Evolutionary conservation across 345 rosid genomes (phyloP), one percentile per base, ranked within the genome.

Genomic region (rapeseed (Brassica napus)): DNA sequence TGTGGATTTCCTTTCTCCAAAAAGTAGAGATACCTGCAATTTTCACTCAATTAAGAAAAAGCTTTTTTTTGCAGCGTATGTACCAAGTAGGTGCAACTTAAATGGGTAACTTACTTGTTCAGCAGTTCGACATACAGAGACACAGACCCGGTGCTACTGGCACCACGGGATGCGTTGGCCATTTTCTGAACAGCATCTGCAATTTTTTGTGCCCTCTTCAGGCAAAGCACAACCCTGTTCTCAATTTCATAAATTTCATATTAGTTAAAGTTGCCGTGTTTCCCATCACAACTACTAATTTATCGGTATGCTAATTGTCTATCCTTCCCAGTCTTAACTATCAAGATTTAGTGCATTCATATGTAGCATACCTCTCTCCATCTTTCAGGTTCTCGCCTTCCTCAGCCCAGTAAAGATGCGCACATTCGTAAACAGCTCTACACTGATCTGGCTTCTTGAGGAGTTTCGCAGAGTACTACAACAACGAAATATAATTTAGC

Each of bases 361-460:
- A 62, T 14, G 83, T 55, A 16, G 76, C 86, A 12, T 78, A 94
- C 98, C 98, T 91, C 89, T 92, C 98, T 80, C 98, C 98, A 85
- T 91, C 98, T 86, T 92, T 91, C 78, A 88, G 65, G 75, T 81
- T 91, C 82, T 92, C 97, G 73, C 88, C 89, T 66, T 92, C 93
- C 34, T 92, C 95, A 72, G 83, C 86, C 98, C 98, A 94, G 84
- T 92, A 94, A 70, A 94, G 92, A 85, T 91, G 99, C 1, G 98
- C 87, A 82, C 99, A 94, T 26, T 89, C 97, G 71, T 90, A 94
- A 76, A 93, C 89, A 75, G 99, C 99, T 89, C 94, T 90, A 81
- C 99, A 92, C 70, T 94, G 99, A 84, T 94, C 99, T 84, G 99
- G 96, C 89, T 93, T 94, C 93, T 86, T 94, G 69, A 94, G 86